Percentiles rank a stretch among this genome's conserved stretches.
Evolutionary conservation across 176 grass and related monocot genomes (phyloP).

Genomic region (Aegilops bicornis): DNA sequence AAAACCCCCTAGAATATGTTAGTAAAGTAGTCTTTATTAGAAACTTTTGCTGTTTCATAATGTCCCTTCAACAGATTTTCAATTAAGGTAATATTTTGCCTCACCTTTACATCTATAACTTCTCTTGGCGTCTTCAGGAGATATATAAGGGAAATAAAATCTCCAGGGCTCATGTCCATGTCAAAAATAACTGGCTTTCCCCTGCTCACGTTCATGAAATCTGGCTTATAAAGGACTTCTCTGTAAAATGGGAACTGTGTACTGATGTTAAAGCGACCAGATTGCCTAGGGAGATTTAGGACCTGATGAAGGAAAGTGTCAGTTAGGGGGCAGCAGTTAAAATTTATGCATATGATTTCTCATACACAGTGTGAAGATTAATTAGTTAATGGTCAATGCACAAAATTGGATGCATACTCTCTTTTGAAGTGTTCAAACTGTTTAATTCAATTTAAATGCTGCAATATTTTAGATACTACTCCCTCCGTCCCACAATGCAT

Average conservation of each 20-base stretch:
- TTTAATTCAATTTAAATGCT: neutral
- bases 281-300: constrained; percentile 48
- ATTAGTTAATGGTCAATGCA: neutral
- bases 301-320: constrained; percentile 42
- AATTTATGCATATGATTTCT: neutral
- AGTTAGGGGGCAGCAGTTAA: neutral
- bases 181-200: constrained; percentile 75
- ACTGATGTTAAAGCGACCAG: constrained; percentile 65
- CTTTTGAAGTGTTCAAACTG: neutral
- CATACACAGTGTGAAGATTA: neutral
- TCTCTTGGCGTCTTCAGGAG: constrained; percentile 76
- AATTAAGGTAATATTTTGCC: neutral
- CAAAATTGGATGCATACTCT: neutral
- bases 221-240: constrained; percentile 58
- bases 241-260: constrained; percentile 78
- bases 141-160: constrained; percentile 86
- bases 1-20: constrained; percentile 56
- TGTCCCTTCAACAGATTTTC: constrained; percentile 5
- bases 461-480: neutral
- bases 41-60: neutral
- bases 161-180: constrained; percentile 97
- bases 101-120: constrained; percentile 73
- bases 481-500: neutral
- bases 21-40: neutral
- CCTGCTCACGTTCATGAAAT: constrained; percentile 39